Evolutionary conservation across 768 basidiomycete genomes (phyloP).

Genomic region (Naganishia vaughanmartiniae): DNA sequence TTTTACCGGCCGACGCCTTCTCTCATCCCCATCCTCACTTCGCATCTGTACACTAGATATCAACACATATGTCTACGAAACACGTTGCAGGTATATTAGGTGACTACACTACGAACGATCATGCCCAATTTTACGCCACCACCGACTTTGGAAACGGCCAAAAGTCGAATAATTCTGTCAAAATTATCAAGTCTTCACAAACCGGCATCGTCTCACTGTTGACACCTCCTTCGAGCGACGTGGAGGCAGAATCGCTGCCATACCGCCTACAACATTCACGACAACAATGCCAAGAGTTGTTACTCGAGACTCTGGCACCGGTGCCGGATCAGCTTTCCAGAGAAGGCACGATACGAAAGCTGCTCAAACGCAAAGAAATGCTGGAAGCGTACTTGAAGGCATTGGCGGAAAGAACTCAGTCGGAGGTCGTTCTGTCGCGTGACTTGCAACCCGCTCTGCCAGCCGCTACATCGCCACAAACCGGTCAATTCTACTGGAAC

Average conservation of each 20-base stretch:
- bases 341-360: not conserved
- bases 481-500: not conserved
- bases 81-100: conserved; percentile 2
- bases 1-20: not conserved
- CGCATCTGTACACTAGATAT: not conserved
- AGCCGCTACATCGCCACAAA: not conserved
- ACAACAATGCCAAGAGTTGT: not conserved
- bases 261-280: not conserved
- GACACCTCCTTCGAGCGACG: conserved; percentile 11
- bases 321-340: not conserved
- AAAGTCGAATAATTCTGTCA: not conserved
- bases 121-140: not conserved
- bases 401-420: not conserved
- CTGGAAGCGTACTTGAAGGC: conserved; percentile 4
- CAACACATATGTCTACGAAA: not conserved
- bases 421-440: not conserved
- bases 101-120: conserved; percentile 21
- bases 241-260: not conserved
- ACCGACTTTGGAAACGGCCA: not conserved
- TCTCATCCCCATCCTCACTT: not conserved
- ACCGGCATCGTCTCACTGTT: not conserved
- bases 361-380: conserved; percentile 8
- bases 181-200: no score
- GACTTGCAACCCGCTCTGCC: not conserved
- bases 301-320: not conserved